Evolutionary conservation across 1,284 basidiomycete species (phyloP), one percentile per base, ranked within the genome.

Genomic region (Cutaneotrichosporon cutaneum): DNA sequence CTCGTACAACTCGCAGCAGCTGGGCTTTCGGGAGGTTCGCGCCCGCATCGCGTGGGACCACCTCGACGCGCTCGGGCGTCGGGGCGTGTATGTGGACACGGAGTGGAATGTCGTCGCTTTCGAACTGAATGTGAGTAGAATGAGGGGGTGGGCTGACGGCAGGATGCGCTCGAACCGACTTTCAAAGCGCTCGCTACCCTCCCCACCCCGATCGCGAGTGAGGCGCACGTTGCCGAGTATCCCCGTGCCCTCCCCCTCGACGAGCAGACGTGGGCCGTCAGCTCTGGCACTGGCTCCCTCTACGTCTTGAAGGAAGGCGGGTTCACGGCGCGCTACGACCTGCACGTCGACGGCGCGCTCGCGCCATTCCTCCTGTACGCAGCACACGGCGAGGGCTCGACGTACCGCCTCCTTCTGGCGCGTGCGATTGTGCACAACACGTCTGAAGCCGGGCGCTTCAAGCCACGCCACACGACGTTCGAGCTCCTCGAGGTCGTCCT

Each of bases 31-130:
- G 56, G 91, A 95, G 72, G 87, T 92, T 39, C 86, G 90, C 72
- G 88, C 87, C 65, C 83, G 93, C 47, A 92, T 94, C 52, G 84
- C 86, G 33, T 90, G 92, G 79, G 92, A 95, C 70, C 93, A 94
- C 73, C 83, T 95, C 3, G 77, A 82, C 11, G 78, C 86, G 0
- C 68, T 72, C 8, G 79, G 82, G 26, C 80, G 81, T 8, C 82
- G 83, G 57, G 65, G 67, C 1, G 76, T 88, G 16, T 95, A 92
- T 71, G 79, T 94, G 33, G 91, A 94, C 71, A 81, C 81, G 33
- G 82, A 86, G 10, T 85, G 85, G 66, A 83, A 82, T 54, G 85
- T 92, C 6, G 81, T 90, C 30, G 74, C 85, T 4, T 81, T 90
- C n/a, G 79, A 82, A 54, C 64, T 91, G 21, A 78, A 83, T 63